Percentiles rank a stretch among this genome's conserved stretches.
Conservation (phyloP, 768 basidiomycete genomes). For the Tylopilus intermedius region DNA sequence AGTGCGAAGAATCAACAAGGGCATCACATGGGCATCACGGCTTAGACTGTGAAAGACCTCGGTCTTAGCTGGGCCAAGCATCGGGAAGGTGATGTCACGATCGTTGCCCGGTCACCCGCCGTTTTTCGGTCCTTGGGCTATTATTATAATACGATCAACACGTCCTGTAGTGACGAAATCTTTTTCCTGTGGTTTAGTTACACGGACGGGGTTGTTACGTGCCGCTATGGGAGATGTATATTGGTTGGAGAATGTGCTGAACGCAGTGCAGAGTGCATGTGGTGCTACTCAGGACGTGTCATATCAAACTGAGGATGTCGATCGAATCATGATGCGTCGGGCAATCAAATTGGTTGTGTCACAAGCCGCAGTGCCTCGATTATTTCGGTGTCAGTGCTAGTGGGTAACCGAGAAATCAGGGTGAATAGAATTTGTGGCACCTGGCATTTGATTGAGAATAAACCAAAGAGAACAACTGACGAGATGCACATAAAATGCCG, state of each 20-base stretch:
- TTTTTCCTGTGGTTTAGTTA: conserved; percentile 11
- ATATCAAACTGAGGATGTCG: conserved; percentile 21
- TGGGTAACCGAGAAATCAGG: conserved; percentile 6
- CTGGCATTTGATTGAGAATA: conserved; percentile 14
- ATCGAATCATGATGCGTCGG: conserved; percentile 22
- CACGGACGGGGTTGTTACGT: conserved; percentile 5
- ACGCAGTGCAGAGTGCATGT: conserved; percentile 19
- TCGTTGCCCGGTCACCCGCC: background rate
- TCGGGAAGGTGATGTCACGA: conserved; percentile 18
- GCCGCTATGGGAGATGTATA: conserved; percentile 1
- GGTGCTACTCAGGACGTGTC: conserved; percentile 21
- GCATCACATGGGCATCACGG: conserved; percentile 16
- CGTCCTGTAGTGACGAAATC: background rate
- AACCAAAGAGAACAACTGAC: conserved; percentile 11
- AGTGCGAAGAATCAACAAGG: conserved; percentile 4
- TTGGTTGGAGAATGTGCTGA: conserved; percentile 5
- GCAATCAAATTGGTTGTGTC: conserved; percentile 25
- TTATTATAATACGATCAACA: conserved; percentile 2
- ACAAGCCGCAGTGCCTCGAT: conserved; percentile 20
- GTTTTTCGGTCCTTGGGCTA: conserved; percentile 3
- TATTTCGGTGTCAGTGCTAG: conserved; percentile 3
- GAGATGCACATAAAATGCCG: conserved; percentile 24
- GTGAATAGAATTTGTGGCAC: conserved; percentile 8
- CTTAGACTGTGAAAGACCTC: conserved; percentile 18
- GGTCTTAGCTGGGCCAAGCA: conserved; percentile 14